Evolutionary conservation across 768 basidiomycete genomes (phyloP).

Genomic region (Hortiboletus flavorubellus): DNA sequence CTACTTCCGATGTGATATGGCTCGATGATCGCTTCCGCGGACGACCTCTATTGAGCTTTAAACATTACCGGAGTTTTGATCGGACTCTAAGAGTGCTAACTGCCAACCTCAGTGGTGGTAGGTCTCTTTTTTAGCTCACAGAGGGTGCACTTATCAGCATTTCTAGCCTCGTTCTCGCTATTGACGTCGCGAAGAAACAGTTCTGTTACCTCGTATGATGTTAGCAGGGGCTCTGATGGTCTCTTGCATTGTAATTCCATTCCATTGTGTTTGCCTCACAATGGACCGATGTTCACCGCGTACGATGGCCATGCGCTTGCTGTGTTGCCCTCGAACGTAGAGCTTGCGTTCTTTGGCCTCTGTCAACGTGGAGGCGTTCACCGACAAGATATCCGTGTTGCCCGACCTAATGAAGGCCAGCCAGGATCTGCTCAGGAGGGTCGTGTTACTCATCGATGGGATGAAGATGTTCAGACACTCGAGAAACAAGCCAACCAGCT

Average conservation of each 20-base stretch:
- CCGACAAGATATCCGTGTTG: constrained; percentile 37
- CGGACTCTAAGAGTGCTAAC: constrained; percentile 49
- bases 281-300: constrained; percentile 20
- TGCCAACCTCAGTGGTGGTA: constrained; percentile 34
- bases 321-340: constrained; percentile 27
- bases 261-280: constrained; percentile 40
- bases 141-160: background rate
- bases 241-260: constrained; percentile 43
- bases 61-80: constrained; percentile 60
- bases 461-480: constrained; percentile 39
- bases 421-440: background rate
- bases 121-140: constrained; percentile 3
- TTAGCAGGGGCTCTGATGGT: constrained; percentile 38
- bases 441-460: constrained; percentile 33
- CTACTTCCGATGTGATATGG: constrained; percentile 67
- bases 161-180: constrained; percentile 48
- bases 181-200: constrained; percentile 58
- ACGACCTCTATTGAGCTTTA: constrained; percentile 57
- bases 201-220: constrained; percentile 63
- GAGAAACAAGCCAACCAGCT: constrained; percentile 27
- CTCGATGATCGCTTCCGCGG: constrained; percentile 58
- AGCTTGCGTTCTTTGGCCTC: constrained; percentile 43
- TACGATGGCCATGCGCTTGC: constrained; percentile 34
- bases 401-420: constrained; percentile 13
- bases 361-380: constrained; percentile 46